Conservation (phyloP, 2,329 filamentous ascomycete genomes). For the Laburnicola sp. region DNA sequence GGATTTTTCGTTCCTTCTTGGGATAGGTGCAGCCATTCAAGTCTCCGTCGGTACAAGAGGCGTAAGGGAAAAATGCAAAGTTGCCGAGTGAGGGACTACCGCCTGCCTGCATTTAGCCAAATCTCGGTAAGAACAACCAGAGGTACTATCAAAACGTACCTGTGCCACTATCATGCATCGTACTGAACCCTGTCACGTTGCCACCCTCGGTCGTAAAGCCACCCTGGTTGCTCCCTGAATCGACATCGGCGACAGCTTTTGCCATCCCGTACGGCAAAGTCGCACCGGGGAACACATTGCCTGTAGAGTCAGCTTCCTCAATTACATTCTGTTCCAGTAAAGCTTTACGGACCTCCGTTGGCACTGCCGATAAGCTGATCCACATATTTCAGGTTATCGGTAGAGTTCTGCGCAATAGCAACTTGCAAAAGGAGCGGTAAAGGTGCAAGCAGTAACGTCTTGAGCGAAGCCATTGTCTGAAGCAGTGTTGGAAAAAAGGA, state of each 20-base stretch:
- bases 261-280: conserved; percentile 51
- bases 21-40: conserved; percentile 61
- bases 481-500: background rate
- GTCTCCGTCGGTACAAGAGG: conserved; percentile 62
- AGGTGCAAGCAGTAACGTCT: background rate
- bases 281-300: conserved; percentile 51
- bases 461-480: conserved; percentile 4
- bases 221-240: conserved; percentile 55
- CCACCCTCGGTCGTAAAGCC: conserved; percentile 55
- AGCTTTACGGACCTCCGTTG: conserved; percentile 37
- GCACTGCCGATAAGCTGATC: conserved; percentile 48
- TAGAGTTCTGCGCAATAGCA: conserved; percentile 18
- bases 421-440: conserved; percentile 9
- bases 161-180: conserved; percentile 58
- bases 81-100: conserved; percentile 65
- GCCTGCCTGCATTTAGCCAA: conserved; percentile 12
- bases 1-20: conserved; percentile 52
- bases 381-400: conserved; percentile 39
- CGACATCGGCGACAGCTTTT: conserved; percentile 50
- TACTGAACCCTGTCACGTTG: conserved; percentile 46
- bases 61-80: conserved; percentile 70
- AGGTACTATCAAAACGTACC: conserved; percentile 39
- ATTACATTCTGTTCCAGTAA: no score
- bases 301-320: conserved; percentile 14
- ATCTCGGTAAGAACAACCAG: background rate